Evolutionary conservation across 768 basidiomycete species (phyloP).

Genomic region (Astraeus odoratus): DNA sequence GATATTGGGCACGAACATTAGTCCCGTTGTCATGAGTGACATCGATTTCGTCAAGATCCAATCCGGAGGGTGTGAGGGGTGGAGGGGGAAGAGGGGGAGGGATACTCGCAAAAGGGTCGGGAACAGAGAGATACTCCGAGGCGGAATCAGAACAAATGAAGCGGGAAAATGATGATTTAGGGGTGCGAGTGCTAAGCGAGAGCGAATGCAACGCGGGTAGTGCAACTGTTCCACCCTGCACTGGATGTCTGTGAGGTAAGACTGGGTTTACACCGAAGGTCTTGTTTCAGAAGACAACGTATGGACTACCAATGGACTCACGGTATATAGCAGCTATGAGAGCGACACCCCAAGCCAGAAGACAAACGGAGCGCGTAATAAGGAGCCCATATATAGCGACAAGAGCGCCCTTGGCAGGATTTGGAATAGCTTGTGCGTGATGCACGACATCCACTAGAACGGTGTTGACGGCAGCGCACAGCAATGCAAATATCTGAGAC

Average conservation of each 20-base stretch:
- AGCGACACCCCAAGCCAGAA: slow-evolving; percentile 18
- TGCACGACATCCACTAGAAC: slow-evolving; percentile 7
- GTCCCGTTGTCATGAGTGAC: slow-evolving; percentile 19
- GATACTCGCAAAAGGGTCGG: slow-evolving; percentile 27
- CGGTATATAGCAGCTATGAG: slow-evolving; percentile 15
- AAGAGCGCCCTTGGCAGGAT: neutral
- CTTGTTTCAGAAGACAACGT: slow-evolving; percentile 2
- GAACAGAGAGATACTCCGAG: slow-evolving; percentile 28
- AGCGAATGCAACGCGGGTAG: neutral
- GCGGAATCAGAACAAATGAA: slow-evolving; percentile 19
- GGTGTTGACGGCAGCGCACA: slow-evolving; percentile 19
- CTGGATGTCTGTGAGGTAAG: slow-evolving; percentile 8
- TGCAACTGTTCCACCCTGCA: neutral
- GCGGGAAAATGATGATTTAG: slow-evolving; percentile 16
- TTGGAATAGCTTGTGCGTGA: neutral
- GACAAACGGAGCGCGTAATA: slow-evolving; percentile 16
- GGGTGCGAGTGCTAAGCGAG: slow-evolving; percentile 6
- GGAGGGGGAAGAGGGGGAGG: slow-evolving; percentile 25
- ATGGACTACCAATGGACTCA: slow-evolving; percentile 9
- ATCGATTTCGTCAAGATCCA: slow-evolving; percentile 24
- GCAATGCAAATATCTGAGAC: slow-evolving; percentile 15
- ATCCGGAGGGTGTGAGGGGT: slow-evolving; percentile 19
- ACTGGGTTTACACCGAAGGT: slow-evolving; percentile 10
- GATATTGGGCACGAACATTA: slow-evolving; percentile 24
- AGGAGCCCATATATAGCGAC: slow-evolving; percentile 6